Evolutionary conservation across 495 filamentous ascomycete species (phyloP).

Genomic region (Hypoxylon fuscum): DNA sequence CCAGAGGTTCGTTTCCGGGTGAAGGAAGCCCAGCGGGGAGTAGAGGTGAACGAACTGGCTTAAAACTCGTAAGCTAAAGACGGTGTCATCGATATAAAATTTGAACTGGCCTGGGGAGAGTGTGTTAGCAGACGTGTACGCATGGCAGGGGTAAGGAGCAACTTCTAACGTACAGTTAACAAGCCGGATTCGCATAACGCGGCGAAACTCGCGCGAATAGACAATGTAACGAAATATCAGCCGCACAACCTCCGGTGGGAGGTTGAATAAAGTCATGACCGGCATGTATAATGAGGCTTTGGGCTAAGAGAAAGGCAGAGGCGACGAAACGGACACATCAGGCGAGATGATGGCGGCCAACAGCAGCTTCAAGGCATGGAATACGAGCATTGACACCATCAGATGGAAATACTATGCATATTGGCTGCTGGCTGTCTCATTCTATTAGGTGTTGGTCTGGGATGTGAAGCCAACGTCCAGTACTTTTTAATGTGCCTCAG

Average conservation of each 20-base stretch:
- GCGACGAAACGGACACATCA: background rate
- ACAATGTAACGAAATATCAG: background rate
- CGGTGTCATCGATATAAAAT: slow-evolving; percentile 1
- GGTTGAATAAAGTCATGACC: slow-evolving; percentile 8
- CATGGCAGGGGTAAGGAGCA: background rate
- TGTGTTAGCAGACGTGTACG: background rate
- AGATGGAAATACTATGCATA: too few relatives aligned
- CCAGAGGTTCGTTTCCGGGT: background rate
- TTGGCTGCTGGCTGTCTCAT: background rate
- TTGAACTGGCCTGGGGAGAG: background rate
- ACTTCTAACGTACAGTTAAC: slow-evolving; percentile 2
- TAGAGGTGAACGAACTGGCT: background rate
- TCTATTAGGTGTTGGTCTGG: background rate
- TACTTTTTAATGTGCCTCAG: background rate
- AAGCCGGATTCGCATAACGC: slow-evolving; percentile 10
- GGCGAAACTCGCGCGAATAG: slow-evolving; percentile 3
- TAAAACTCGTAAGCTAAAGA: slow-evolving; percentile 1
- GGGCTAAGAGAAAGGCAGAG: background rate
- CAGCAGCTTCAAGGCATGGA: background rate
- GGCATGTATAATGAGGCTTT: background rate
- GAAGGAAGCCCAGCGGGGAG: background rate
- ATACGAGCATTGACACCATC: background rate
- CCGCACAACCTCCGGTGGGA: background rate
- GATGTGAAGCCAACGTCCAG: background rate
- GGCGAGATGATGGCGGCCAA: background rate